phyloP scores from a whole-genome alignment of 805 yeast species.

The Aciculoconidium aculeatum region DNA sequence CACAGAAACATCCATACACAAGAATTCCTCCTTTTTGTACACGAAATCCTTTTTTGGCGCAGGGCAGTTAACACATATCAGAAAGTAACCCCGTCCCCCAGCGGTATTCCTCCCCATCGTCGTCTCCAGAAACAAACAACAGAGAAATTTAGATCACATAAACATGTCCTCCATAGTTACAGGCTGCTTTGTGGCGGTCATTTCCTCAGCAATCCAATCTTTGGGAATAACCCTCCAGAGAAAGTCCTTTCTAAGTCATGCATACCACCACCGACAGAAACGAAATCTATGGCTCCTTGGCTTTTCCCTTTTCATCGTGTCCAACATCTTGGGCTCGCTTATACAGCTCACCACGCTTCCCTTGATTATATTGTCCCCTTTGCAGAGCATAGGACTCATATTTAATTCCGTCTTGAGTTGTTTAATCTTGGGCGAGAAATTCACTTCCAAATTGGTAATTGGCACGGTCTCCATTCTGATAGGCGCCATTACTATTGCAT shows the following conservation, averaged over 20 bases:
- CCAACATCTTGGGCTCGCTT: slow-evolving; percentile 75
- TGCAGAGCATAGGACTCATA: slow-evolving; percentile 84
- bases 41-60: too few species aligned
- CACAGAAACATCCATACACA: too few species aligned
- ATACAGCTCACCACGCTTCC: slow-evolving; percentile 84
- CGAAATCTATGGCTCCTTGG: slow-evolving; percentile 73
- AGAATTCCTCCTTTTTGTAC: too few species aligned
- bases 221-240: slow-evolving; percentile 79
- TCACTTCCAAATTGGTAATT: slow-evolving; percentile 47
- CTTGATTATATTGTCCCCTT: slow-evolving; percentile 68
- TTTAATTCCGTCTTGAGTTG: slow-evolving; percentile 74
- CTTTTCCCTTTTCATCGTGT: slow-evolving; percentile 57
- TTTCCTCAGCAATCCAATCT: slow-evolving; percentile 75
- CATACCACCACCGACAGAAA: slow-evolving; percentile 27
- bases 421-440: slow-evolving; percentile 57
- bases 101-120: too few species aligned
- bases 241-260: slow-evolving; percentile 56
- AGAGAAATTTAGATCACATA: background rate
- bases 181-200: slow-evolving; percentile 66
- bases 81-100: too few species aligned
- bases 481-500: slow-evolving; percentile 78
- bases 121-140: background rate
- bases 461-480: slow-evolving; percentile 66
- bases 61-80: too few species aligned
- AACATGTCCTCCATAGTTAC: slow-evolving; percentile 29